Percentiles rank a stretch among this genome's conserved stretches.
phyloP scores from a whole-genome alignment of 2,329 filamentous ascomycete species.

The Thielaviopsis populi region DNA sequence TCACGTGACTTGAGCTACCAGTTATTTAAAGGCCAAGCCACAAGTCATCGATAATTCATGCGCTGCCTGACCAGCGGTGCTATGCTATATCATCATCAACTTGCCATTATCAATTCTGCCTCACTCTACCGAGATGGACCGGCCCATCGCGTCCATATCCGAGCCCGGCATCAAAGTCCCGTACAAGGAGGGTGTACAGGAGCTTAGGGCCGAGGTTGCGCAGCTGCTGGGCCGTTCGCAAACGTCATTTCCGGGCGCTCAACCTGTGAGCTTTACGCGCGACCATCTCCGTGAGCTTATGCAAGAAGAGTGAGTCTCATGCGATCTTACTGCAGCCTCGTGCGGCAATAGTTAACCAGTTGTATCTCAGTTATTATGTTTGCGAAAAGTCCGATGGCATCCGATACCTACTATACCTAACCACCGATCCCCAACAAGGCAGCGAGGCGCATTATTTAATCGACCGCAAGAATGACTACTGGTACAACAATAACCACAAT shows the following conservation, averaged over 20 bases:
- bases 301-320: conserved; percentile 47
- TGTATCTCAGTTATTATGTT: conserved; percentile 59
- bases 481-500: conserved; percentile 53
- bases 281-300: conserved; percentile 72
- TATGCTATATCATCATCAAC: neutral
- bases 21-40: too few relatives aligned
- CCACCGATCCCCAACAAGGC: conserved; percentile 42
- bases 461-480: conserved; percentile 96
- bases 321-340: neutral
- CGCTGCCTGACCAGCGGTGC: too few relatives aligned
- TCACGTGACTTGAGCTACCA: too few relatives aligned
- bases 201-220: conserved; percentile 60
- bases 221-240: conserved; percentile 55
- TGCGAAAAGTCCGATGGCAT: conserved; percentile 98
- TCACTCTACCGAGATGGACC: conserved; percentile 15
- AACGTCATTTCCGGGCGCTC: conserved; percentile 68
- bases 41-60: too few relatives aligned
- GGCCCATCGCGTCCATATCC: conserved; percentile 36
- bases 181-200: conserved; percentile 40
- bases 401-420: conserved; percentile 85
- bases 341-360: conserved; percentile 12
- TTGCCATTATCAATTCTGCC: neutral
- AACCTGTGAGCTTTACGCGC: conserved; percentile 82
- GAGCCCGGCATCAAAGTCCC: conserved; percentile 44
- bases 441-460: conserved; percentile 76